Percentiles rank a stretch among this genome's conserved stretches.
Conservation (phyloP, 2,329 filamentous ascomycete species). For the Neurospora sp. region DNA sequence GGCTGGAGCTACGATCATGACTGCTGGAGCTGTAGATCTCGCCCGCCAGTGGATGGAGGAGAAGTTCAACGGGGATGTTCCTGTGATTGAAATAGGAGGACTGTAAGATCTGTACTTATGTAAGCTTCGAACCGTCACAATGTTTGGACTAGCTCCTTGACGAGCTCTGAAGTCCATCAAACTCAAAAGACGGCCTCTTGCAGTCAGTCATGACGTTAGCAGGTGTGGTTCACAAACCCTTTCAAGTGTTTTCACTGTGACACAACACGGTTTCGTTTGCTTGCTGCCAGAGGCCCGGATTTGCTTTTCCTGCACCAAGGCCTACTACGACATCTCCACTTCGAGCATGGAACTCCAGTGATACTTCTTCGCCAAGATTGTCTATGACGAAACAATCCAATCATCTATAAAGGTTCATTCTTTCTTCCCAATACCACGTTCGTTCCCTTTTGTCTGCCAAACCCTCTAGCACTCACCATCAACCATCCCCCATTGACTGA, state of each 20-base stretch:
- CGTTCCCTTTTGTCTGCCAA: neutral
- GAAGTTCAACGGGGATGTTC: neutral
- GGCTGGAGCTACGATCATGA: conserved; percentile 1
- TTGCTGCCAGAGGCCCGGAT: neutral
- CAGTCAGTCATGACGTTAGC: neutral
- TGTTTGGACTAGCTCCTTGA: neutral
- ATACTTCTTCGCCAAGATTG: neutral
- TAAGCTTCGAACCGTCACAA: neutral
- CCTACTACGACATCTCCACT: neutral
- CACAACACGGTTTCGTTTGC: neutral
- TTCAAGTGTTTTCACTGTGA: neutral
- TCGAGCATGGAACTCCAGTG: neutral
- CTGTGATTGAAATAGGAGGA: neutral
- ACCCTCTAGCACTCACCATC: neutral
- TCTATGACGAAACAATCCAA: neutral
- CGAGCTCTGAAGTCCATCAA: neutral
- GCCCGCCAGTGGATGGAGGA: neutral
- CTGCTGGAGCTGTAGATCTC: conserved; percentile 1
- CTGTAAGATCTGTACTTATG: neutral
- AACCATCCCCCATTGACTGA: neutral
- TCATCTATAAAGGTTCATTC: neutral
- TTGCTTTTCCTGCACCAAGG: neutral
- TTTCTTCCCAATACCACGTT: neutral
- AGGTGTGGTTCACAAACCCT: neutral
- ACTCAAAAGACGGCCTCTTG: neutral